A percentile compares a stretch with the other conserved stretches of the same genome.
Conservation (phyloP, 2,329 filamentous ascomycete genomes). For the Hypoxylon sp. region DNA sequence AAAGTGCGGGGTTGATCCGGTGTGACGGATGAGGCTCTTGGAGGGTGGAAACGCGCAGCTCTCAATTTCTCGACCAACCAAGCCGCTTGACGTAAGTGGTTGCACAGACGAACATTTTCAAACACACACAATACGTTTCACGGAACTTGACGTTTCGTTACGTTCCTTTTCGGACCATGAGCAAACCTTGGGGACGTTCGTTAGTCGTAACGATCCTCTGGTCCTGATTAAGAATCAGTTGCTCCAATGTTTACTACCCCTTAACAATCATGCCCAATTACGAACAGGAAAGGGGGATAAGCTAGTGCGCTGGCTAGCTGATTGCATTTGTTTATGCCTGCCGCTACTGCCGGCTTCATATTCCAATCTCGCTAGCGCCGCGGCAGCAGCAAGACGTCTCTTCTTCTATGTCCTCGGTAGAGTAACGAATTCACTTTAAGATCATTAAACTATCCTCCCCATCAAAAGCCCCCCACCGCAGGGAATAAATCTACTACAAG, state of each 20-base stretch:
- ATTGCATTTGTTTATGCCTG: conserved; percentile 15
- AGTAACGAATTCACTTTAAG: conserved; percentile 30
- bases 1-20: conserved; percentile 49
- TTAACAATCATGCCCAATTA: conserved; percentile 19
- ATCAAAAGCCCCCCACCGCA: neutral
- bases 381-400: conserved; percentile 7
- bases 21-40: conserved; percentile 49
- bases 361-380: conserved; percentile 6
- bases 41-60: conserved; percentile 25
- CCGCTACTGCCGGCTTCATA: conserved; percentile 1
- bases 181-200: conserved; percentile 32
- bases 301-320: neutral
- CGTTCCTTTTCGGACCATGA: conserved; percentile 35
- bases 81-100: conserved; percentile 28
- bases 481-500: neutral
- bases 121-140: conserved; percentile 34
- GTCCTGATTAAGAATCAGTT: conserved; percentile 17
- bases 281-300: conserved; percentile 7
- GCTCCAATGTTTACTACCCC: conserved; percentile 25
- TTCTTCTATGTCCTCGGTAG: conserved; percentile 34
- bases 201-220: conserved; percentile 25
- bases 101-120: conserved; percentile 8
- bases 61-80: conserved; percentile 20
- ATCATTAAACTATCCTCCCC: neutral
- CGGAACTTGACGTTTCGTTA: conserved; percentile 29